phyloP scores from a whole-genome alignment of 345 rosid genomes.

The Aquilaria malaccensis region DNA sequence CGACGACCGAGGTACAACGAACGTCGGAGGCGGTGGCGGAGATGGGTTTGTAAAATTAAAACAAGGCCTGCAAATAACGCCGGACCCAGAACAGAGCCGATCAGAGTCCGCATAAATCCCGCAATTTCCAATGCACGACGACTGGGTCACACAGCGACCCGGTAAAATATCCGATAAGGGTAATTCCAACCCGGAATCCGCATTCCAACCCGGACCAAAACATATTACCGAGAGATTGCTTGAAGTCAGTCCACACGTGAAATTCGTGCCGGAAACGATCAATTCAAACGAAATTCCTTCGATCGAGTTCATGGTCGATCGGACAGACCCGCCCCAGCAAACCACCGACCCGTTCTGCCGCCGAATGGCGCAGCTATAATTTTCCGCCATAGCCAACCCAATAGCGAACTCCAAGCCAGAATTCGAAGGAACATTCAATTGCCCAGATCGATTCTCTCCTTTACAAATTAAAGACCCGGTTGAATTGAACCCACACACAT shows the following conservation, averaged over 20 bases:
- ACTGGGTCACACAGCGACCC: conserved; percentile 54
- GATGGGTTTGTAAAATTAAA: background rate
- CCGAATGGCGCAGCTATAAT: conserved; percentile 57
- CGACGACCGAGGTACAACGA: conserved; percentile 18
- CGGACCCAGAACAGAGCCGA: conserved; percentile 41
- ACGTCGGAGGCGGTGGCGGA: conserved; percentile 7
- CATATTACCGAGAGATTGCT: conserved; percentile 43
- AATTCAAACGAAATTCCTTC: conserved; percentile 39
- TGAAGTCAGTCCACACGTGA: conserved; percentile 59
- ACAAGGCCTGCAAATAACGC: background rate
- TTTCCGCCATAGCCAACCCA: conserved; percentile 51
- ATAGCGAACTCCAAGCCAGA: conserved; percentile 26
- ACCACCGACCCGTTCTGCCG: conserved; percentile 34
- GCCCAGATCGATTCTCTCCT: conserved; percentile 50
- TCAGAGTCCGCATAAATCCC: conserved; percentile 38
- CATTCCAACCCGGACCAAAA: conserved; percentile 68
- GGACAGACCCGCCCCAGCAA: conserved; percentile 73
- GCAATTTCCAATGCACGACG: conserved; percentile 31
- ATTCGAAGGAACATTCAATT: conserved; percentile 41
- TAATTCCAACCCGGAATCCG: conserved; percentile 14
- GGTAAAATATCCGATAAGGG: conserved; percentile 46
- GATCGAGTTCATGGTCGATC: conserved; percentile 23
- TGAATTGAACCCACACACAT: conserved; percentile 65
- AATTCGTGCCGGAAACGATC: conserved; percentile 60
- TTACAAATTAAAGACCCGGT: conserved; percentile 48